Conservation (phyloP, 441 rosid species). For the Dalechampia spathulata region DNA sequence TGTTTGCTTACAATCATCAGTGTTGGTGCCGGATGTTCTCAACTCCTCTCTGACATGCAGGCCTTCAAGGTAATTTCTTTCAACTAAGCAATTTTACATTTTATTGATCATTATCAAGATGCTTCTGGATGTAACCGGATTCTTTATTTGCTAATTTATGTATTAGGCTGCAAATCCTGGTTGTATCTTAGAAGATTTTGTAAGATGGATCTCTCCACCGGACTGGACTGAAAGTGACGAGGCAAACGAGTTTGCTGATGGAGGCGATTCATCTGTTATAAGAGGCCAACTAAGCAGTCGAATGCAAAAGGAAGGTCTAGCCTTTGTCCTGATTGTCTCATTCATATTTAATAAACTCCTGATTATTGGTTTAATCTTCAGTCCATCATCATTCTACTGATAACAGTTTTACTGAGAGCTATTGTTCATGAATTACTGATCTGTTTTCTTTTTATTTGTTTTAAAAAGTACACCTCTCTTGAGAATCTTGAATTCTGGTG, state of each 20-base stretch:
- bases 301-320: constrained; percentile 92
- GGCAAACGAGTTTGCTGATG: constrained; percentile 34
- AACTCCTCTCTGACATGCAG: constrained; percentile 98
- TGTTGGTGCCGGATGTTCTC: constrained; percentile 99
- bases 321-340: constrained; percentile 16
- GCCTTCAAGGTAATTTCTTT: constrained; percentile 76
- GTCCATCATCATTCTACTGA: no score
- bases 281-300: constrained; percentile 88
- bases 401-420: no score
- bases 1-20: constrained; percentile 43
- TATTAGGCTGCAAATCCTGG: constrained; percentile 97
- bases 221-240: constrained; percentile 87
- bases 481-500: background rate
- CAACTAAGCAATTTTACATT: constrained; percentile 11
- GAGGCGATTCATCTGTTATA: constrained; percentile 24
- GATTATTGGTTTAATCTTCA: no score
- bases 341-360: constrained; percentile 8
- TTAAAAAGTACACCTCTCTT: background rate
- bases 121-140: no score
- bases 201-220: constrained; percentile 99
- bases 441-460: background rate
- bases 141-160: background rate
- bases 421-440: no score
- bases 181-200: constrained; percentile 95
- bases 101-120: no score